These are phyloP conservation scores for Mesembryanthemum crystallinum DNA, from an alignment of 148 eudicot genomes.

Conservation along the genomic window DNA sequence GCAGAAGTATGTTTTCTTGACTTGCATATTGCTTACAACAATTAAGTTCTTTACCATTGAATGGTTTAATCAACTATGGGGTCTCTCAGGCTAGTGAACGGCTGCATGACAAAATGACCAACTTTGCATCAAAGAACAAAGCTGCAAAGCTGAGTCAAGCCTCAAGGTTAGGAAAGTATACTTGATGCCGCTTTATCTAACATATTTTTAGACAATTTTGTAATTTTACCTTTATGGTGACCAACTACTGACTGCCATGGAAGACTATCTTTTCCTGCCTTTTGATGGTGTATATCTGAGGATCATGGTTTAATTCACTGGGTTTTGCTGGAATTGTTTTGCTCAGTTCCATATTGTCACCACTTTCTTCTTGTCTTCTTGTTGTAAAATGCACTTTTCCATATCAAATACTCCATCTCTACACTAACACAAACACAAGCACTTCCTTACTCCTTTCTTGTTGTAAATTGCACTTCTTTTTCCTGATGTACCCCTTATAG, in stretches of 20 bases:
- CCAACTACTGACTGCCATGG: background rate
- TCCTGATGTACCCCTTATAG: background rate
- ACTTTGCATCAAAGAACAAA: slow-evolving; percentile 82
- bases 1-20: slow-evolving; percentile 67
- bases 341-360: too few species aligned
- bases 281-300: background rate
- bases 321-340: background rate
- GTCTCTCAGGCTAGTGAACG: slow-evolving; percentile 86
- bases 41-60: background rate
- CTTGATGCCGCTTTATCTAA: slow-evolving; percentile 12
- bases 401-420: too few species aligned
- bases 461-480: background rate
- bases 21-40: background rate
- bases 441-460: background rate
- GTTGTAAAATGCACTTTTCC: too few species aligned
- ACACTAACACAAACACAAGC: too few species aligned
- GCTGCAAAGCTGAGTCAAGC: slow-evolving; percentile 87
- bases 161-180: slow-evolving; percentile 51
- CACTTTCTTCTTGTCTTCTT: background rate
- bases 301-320: background rate
- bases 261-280: background rate
- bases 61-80: slow-evolving; percentile 18
- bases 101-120: slow-evolving; percentile 79
- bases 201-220: slow-evolving; percentile 1
- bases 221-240: background rate